Evolutionary conservation across 345 rosid genomes (phyloP), one percentile per base, ranked within the genome.

Genomic region (Aegle marmelos): DNA sequence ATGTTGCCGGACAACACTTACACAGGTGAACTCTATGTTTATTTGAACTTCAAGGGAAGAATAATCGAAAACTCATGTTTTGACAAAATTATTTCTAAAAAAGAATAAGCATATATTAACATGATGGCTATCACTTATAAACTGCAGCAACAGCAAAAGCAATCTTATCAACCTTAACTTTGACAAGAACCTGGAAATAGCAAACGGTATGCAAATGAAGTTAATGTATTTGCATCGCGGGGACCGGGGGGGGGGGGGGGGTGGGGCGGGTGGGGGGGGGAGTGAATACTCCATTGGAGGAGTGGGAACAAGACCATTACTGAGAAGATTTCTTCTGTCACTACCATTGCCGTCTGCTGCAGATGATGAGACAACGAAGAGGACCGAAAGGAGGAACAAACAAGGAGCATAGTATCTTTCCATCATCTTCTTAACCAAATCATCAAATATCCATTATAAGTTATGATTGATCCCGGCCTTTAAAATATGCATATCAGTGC

Each of bases 221-320:
- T 45, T 45, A 13, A 11, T 45, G 50, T 45, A 45, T 13, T 45
- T 45, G 16, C 50, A 45, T 13, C 1, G 7, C 5, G 36, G 36
- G 4, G 5, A 33, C 0, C 6, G 4, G 33, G 4, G 16, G 21
- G 4, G 27, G 1, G 16, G 9, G 24, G 13, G 59, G 17, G 31
- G n/a, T 0, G n/a, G 31, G 7, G 3, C 33, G 4, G 56, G 30
- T 7, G 24, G 2, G 16, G 9, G 37, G 27, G 16, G 63, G 16
- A 69, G 6, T 30, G 7, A 37, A 70, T 78, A 81, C 82, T 82
- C 87, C 82, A 81, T 81, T 25, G 82, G 87, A 81, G 87, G 87
- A 27, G 84, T 79, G 59, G 17, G 50, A 39, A 58, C 87, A 62
- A 81, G 75, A 62, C 67, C 74, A 72, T 78, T 78, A 4, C 70